Evolutionary conservation across 2,329 filamentous ascomycete genomes (phyloP).

Genomic region (Phoma sp.): DNA sequence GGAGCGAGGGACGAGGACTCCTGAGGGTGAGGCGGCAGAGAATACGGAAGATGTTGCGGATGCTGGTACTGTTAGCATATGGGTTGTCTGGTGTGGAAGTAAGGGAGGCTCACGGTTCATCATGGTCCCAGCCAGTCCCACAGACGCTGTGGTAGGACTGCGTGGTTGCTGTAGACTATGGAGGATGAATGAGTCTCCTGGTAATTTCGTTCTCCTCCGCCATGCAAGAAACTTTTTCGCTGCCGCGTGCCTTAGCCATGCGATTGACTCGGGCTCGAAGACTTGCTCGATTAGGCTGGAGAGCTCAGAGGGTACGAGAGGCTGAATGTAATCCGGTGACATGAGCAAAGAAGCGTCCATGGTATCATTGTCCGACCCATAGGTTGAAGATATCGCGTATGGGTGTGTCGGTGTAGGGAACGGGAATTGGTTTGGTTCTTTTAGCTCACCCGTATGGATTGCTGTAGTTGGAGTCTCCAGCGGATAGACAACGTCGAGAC

Average conservation of each 20-base stretch:
- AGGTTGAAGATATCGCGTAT: conserved; percentile 82
- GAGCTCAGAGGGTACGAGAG: conserved; percentile 79
- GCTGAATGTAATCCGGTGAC: conserved; percentile 88
- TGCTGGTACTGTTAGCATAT: conserved; percentile 18
- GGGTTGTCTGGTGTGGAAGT: too few relatives aligned
- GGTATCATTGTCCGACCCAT: conserved; percentile 74
- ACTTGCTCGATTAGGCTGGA: conserved; percentile 71
- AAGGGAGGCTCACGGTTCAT: conserved; percentile 31
- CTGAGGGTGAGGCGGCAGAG: conserved; percentile 46
- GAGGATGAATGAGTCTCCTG: conserved; percentile 36
- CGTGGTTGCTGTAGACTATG: conserved; percentile 35
- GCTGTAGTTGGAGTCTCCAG: conserved; percentile 3
- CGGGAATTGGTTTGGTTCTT: conserved; percentile 34
- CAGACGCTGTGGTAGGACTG: conserved; percentile 39
- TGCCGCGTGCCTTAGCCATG: conserved; percentile 82
- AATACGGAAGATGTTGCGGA: conserved; percentile 47
- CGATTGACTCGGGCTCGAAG: conserved; percentile 78
- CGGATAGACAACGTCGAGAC: conserved; percentile 31
- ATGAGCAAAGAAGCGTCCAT: conserved; percentile 96
- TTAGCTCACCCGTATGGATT: not conserved
- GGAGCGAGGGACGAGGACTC: conserved; percentile 48
- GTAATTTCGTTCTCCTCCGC: conserved; percentile 57
- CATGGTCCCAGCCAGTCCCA: conserved; percentile 36
- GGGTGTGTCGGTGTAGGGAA: conserved; percentile 51
- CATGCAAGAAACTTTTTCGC: conserved; percentile 83